Base-by-base conservation (phyloP, 345 rosid genomes). In the Boechera retrofracta region DNA sequence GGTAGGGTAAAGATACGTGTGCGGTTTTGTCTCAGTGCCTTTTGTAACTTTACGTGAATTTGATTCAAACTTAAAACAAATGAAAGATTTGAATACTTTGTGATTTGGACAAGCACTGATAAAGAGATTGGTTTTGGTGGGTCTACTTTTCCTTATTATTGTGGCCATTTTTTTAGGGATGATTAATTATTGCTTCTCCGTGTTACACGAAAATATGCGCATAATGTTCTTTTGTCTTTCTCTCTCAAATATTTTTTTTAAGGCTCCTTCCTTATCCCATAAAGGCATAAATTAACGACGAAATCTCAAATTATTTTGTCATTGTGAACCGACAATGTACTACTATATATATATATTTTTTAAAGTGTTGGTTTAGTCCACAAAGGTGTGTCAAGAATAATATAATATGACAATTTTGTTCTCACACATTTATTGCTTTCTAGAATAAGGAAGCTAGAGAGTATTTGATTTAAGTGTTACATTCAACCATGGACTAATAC, bases 201-300 rank as follows among this genome's bases (percentile, higher is more conserved):
- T 64, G 81, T 57, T 26, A 41, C 73, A 78, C 57, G 77, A 78
- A 38, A 72, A 65, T 49, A 66, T 78, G 77, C 81, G 77, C 77
- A 72, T 57, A 5, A 31, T 78, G 44, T 62, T 69, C 26, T 57
- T 38, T 55, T 77, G 77, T 72, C 68, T 70, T 16, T 45, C 61
- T 56, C 60, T 33, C 9, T 65, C 33, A 15, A 28, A 47, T 47
- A 1, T 10, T 13, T 8, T 54, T 26, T 16, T 31, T 49, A 64
- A 56, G 76, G 72, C 73, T 64, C 76, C 76, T 72, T 29, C 13
- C 13, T 28, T 73, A 65, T 54, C 68, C 68, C 54, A 66, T 55
- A 21, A 21, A 21, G 24, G 24, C 24, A 21, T 21, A 15, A 71
- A 44, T 6, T 57, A 57, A 72, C 21, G 0, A 78, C 47, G 63